phyloP scores from a whole-genome alignment of 352 stramenopile genomes.

The Globisporangium cylindrosporum region DNA sequence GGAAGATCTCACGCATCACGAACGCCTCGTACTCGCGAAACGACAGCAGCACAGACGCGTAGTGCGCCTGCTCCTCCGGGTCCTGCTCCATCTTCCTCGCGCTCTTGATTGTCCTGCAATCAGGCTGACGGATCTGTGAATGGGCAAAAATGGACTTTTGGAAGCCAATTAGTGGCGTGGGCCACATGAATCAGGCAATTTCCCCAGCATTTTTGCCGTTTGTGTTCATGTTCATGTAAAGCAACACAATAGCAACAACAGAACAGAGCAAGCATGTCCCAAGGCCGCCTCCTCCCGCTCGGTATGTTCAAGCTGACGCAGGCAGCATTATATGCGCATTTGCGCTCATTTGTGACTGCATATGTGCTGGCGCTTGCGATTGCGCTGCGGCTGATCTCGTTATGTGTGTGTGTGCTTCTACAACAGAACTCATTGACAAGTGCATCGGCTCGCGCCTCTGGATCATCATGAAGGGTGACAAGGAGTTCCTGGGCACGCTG shows the following conservation, averaged over 20 bases:
- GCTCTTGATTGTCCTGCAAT: not conserved
- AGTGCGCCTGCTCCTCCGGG: conserved; percentile 77
- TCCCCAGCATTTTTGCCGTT: not conserved
- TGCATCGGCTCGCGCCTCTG: conserved; percentile 98
- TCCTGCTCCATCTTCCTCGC: conserved; percentile 43
- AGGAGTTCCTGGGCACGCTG: conserved; percentile 94
- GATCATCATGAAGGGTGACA: conserved; percentile 99
- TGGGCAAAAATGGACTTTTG: conserved; percentile 2
- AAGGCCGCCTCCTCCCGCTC: conserved; percentile 76
- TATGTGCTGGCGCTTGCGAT: not conserved
- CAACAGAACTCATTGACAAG: conserved; percentile 98
- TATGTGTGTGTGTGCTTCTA: not conserved
- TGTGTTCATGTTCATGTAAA: not conserved
- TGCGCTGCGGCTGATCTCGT: not conserved
- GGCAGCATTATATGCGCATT: no score
- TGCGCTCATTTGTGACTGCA: not conserved
- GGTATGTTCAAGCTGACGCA: conserved; percentile 31
- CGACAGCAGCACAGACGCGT: conserved; percentile 79
- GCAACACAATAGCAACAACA: conserved; percentile 6
- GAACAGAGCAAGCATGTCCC: conserved; percentile 46
- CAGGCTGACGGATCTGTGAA: not conserved
- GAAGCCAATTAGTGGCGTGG: conserved; percentile 9
- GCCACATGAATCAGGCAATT: conserved; percentile 13
- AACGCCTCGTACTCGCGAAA: conserved; percentile 84
- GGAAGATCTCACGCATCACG: conserved; percentile 82